Conservation (phyloP, 345 rosid genomes). For the Camelina hispida region DNA sequence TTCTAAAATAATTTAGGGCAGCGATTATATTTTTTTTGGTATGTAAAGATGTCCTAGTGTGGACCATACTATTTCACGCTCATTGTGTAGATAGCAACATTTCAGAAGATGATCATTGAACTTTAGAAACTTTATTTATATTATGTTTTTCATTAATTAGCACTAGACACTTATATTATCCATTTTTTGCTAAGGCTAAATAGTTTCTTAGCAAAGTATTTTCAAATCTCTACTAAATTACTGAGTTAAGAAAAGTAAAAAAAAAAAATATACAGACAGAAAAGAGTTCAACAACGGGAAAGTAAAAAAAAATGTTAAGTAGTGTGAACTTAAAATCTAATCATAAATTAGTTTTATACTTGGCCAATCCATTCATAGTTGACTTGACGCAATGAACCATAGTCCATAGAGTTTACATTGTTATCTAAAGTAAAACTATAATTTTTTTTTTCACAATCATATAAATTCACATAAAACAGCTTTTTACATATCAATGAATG, state of each 20-base stretch:
- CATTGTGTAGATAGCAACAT: no score
- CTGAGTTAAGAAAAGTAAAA: neutral
- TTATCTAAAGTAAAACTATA: slow-evolving; percentile 28
- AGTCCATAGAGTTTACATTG: neutral
- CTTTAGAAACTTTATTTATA: no score
- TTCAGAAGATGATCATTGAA: no score
- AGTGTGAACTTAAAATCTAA: slow-evolving; percentile 2
- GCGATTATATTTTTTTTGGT: no score
- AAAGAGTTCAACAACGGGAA: no score
- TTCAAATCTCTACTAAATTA: neutral
- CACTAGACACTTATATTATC: neutral
- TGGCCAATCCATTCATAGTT: slow-evolving; percentile 20
- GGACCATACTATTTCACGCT: no score
- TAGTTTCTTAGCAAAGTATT: neutral
- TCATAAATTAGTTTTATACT: neutral
- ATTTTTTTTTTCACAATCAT: slow-evolving; percentile 28
- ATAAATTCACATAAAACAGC: slow-evolving; percentile 25
- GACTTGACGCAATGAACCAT: slow-evolving; percentile 13
- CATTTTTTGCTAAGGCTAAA: neutral
- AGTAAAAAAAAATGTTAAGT: neutral
- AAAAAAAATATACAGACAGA: no score
- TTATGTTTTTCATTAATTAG: neutral
- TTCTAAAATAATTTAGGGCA: no score
- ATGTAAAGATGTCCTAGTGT: no score
- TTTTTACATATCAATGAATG: slow-evolving; percentile 41